Evolutionary conservation across 2,329 filamentous ascomycete species (phyloP).

Genomic region (Mycosphaerella sp.): DNA sequence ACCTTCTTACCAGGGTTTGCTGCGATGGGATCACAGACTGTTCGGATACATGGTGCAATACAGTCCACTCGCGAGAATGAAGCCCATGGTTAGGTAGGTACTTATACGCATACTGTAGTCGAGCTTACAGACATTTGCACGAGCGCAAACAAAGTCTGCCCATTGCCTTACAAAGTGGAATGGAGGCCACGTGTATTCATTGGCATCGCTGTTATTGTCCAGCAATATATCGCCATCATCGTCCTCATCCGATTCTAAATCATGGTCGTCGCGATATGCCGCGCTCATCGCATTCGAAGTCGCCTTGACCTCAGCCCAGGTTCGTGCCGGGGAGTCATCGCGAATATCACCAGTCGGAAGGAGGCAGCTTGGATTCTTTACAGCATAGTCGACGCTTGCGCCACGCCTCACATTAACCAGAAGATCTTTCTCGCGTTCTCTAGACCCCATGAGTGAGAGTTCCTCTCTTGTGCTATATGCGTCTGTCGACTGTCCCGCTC

Average conservation of each 20-base stretch:
- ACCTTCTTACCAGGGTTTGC: no score
- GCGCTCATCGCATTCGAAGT: slow-evolving; percentile 2
- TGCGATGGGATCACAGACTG: no score
- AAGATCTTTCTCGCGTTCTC: slow-evolving; percentile 13
- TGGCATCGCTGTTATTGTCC: slow-evolving; percentile 5
- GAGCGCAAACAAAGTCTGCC: background rate
- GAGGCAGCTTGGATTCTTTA: slow-evolving; percentile 3
- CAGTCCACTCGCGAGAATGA: no score
- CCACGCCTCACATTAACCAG: slow-evolving; percentile 15
- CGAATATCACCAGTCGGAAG: slow-evolving; percentile 7
- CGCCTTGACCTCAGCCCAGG: slow-evolving; percentile 8
- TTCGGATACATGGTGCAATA: no score
- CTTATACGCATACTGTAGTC: no score
- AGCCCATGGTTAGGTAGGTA: no score
- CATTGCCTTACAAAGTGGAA: slow-evolving; percentile 5
- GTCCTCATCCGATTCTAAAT: slow-evolving; percentile 1
- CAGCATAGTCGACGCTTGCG: slow-evolving; percentile 9
- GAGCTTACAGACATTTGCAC: no score
- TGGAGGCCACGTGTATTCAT: slow-evolving; percentile 1
- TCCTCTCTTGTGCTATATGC: slow-evolving; percentile 1
- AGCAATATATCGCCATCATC: background rate
- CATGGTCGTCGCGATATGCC: background rate
- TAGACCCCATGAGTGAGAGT: slow-evolving; percentile 7
- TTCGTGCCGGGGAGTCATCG: background rate
- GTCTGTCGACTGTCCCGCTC: slow-evolving; percentile 1